phyloP scores from a whole-genome alignment of 768 basidiomycete genomes.

The Exidia glandulosa region DNA sequence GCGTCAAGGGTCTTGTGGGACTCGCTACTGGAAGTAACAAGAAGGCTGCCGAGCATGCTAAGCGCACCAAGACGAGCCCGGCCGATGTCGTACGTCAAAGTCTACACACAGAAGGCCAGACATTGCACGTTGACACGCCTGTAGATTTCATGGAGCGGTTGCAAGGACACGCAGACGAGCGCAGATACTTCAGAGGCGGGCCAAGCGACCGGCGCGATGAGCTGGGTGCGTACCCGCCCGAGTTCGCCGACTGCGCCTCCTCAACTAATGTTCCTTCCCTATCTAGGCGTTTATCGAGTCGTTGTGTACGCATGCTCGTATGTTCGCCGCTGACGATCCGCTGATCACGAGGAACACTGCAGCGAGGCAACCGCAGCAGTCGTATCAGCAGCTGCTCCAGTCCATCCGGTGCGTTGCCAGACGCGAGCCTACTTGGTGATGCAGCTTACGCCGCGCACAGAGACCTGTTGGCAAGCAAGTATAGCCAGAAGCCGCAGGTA shows the following conservation, averaged over 20 bases:
- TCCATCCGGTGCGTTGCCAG: conserved; percentile 3
- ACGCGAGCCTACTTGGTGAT: neutral
- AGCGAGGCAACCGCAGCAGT: conserved; percentile 26
- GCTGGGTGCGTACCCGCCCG: conserved; percentile 16
- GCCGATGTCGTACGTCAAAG: conserved; percentile 76
- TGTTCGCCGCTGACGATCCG: neutral
- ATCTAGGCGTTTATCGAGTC: conserved; percentile 19
- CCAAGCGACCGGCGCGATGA: conserved; percentile 36
- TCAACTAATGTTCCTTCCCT: neutral
- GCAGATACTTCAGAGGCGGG: conserved; percentile 34
- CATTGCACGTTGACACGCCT: neutral
- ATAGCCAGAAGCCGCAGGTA: conserved; percentile 30
- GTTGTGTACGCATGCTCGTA: conserved; percentile 4
- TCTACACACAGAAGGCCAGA: neutral
- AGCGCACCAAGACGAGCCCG: conserved; percentile 57
- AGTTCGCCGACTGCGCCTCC: neutral
- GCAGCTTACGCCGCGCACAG: conserved; percentile 21
- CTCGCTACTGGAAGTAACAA: conserved; percentile 53
- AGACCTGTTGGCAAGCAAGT: conserved; percentile 25
- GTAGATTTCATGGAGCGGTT: conserved; percentile 27
- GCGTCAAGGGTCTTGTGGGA: conserved; percentile 65
- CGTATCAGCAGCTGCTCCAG: conserved; percentile 14
- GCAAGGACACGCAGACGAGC: conserved; percentile 29
- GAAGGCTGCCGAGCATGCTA: conserved; percentile 53
- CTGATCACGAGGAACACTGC: conserved; percentile 4